Base-by-base conservation (phyloP, 2,329 filamentous ascomycete species). In the Claviceps lovelessii region DNA sequence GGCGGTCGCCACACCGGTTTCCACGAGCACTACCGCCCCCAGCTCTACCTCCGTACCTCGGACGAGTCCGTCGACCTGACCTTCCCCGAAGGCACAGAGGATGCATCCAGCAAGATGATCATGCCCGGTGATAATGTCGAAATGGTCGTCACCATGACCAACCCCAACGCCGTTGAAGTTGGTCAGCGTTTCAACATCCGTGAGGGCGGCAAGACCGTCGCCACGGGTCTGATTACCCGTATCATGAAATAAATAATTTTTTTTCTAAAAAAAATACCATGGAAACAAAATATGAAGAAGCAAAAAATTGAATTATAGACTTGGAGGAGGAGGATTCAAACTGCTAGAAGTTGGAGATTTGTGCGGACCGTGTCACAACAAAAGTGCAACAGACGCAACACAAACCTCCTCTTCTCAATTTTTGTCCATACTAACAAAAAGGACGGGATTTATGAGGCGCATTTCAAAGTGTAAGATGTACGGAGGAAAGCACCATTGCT, bases 91-190 rank as follows among this genome's bases (percentile, higher is more conserved):
- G 87, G 86, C 59, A 85, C 79, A 59, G 84, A 85, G 70, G 85
- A 91, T 64, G 72, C 78, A 57, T 69, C 77, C 60, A 75, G 74
- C 71, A 90, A 88, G 79, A 86, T 90, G 77, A 85, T 96, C 72
- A 94, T 95, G 90, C 93, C 93, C 53, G 93, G 93, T 72, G 93
- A 98, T 81, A 98, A 98, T 74, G 83, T 95, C 62, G 93, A 98
- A 79, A 96, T 98, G 90, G 76, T 93, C 61, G 86, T 90, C 70
- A 82, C 85, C 65, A 84, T 95, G 67, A 82, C 89, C 73, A 77
- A 86, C 73, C 88, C 91, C 59, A 81, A 94, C 66, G 91, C 91
- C 57, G 74, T 96, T 60, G 93, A 98, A 76, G 76, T 81, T 59
- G 91, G 93, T 64, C 89, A 96, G 78, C 88, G 93, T 65, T 93